These are phyloP conservation scores for Datisca glomerata DNA, from an alignment of 306 rosid species.

Conservation along the genomic window DNA sequence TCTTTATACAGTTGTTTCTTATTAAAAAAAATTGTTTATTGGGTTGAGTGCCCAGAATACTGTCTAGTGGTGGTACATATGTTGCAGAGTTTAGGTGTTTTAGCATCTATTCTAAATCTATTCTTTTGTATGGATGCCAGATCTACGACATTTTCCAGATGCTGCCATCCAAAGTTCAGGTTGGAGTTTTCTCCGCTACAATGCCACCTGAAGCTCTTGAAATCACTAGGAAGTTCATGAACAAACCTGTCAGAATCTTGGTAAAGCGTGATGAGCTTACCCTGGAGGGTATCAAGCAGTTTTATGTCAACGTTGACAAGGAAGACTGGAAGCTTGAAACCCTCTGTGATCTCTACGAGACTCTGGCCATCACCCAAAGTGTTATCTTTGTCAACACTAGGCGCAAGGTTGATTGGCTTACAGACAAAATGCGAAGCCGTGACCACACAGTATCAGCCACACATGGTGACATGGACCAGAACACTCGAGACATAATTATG, in stretches of 20 bases:
- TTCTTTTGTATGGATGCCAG: slow-evolving; percentile 29
- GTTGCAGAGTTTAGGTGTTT: not conserved
- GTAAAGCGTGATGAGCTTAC: slow-evolving; percentile 95
- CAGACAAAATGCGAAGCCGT: slow-evolving; percentile 83
- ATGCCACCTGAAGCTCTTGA: slow-evolving; percentile 99
- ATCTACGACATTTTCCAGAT: slow-evolving; percentile 94
- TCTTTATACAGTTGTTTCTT: not conserved
- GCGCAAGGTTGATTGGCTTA: slow-evolving; percentile 98
- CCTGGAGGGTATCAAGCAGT: slow-evolving; percentile 94
- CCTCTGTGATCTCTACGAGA: slow-evolving; percentile 79
- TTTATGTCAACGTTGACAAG: slow-evolving; percentile 74
- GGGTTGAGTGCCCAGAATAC: too few relatives aligned
- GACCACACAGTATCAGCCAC: slow-evolving; percentile 95
- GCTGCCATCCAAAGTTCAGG: slow-evolving; percentile 84
- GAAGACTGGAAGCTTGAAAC: slow-evolving; percentile 98
- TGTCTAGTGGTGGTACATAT: not conserved
- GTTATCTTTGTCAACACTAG: slow-evolving; percentile 91
- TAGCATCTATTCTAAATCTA: too few relatives aligned
- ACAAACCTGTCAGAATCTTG: slow-evolving; percentile 87
- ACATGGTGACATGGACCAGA: slow-evolving; percentile 98
- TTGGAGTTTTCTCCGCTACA: slow-evolving; percentile 97
- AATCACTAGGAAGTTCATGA: slow-evolving; percentile 94
- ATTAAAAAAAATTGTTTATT: too few relatives aligned
- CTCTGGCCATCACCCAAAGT: slow-evolving; percentile 90
- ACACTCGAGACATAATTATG: slow-evolving; percentile 92